phyloP scores from a whole-genome alignment of 306 rosid species.

The Cucumis hystrix region DNA sequence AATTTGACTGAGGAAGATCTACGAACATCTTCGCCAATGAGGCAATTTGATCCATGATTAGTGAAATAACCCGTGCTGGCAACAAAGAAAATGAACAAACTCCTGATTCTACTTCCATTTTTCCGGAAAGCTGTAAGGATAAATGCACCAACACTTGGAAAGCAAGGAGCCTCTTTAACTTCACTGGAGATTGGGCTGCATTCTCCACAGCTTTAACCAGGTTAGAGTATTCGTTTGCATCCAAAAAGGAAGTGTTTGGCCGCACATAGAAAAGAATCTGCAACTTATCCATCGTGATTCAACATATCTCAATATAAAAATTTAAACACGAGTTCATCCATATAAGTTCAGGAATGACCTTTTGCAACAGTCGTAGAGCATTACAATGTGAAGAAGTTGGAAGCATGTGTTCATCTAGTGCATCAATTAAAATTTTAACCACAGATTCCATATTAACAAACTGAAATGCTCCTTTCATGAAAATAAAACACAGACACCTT shows the following conservation, averaged over 20 bases:
- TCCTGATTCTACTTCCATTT: conserved; percentile 10
- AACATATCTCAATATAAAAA: conserved; percentile 8
- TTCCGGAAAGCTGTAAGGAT: conserved; percentile 13
- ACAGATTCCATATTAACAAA: conserved; percentile 14
- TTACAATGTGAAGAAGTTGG: conserved; percentile 20
- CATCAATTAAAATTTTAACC: conserved; percentile 13
- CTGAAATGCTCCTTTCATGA: conserved; percentile 23
- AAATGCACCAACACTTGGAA: conserved; percentile 27
- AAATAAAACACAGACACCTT: conserved; percentile 45
- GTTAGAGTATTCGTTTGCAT: conserved; percentile 16
- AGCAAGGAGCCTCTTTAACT: conserved; percentile 17
- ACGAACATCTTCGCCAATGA: conserved; percentile 16
- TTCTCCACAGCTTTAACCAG: conserved; percentile 21
- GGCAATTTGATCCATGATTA: conserved; percentile 34
- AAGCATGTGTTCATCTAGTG: conserved; percentile 23
- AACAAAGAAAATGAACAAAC: conserved; percentile 14
- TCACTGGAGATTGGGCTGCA: conserved; percentile 16
- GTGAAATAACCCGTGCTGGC: conserved; percentile 23
- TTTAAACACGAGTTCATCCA: background rate
- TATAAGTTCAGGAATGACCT: conserved; percentile 20
- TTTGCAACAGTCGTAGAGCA: conserved; percentile 23
- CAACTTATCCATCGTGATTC: conserved; percentile 11
- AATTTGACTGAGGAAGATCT: conserved; percentile 15
- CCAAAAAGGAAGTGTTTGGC: conserved; percentile 10
- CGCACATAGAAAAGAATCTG: conserved; percentile 27